A percentile compares a stretch with the other conserved stretches of the same genome.
Evolutionary conservation across 257 asterid species (phyloP).

Genomic region (Handroanthus guayacan): DNA sequence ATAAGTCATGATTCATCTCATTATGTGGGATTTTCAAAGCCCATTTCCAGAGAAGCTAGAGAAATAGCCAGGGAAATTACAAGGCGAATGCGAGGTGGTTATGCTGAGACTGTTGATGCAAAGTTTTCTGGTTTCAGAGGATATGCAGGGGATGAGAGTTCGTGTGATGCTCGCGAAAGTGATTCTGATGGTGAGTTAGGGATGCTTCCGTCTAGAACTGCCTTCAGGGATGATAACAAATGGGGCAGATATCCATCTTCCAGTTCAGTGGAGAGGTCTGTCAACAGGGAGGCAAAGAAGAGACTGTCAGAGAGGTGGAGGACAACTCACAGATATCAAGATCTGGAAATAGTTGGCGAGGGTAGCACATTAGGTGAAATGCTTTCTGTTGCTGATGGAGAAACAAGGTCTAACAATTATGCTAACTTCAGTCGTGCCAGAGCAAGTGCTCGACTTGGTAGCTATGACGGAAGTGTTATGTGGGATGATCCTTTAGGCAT

Average conservation of each 20-base stretch:
- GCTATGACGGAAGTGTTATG: conserved; percentile 38
- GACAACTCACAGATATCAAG: conserved; percentile 51
- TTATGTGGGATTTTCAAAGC: conserved; percentile 34
- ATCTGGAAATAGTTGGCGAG: conserved; percentile 49
- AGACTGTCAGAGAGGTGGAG: conserved; percentile 72
- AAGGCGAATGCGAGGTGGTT: conserved; percentile 48
- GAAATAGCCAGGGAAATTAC: conserved; percentile 58
- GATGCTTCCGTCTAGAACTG: conserved; percentile 45
- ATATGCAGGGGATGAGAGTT: conserved; percentile 66
- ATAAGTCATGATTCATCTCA: conserved; percentile 40
- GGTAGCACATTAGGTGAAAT: conserved; percentile 66
- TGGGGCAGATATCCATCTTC: conserved; percentile 43
- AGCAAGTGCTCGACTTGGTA: conserved; percentile 30
- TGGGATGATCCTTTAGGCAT: conserved; percentile 48
- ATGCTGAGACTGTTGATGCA: conserved; percentile 39
- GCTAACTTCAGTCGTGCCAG: conserved; percentile 34
- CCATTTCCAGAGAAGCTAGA: conserved; percentile 51
- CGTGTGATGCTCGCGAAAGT: conserved; percentile 58
- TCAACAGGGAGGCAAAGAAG: conserved; percentile 57
- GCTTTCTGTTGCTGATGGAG: conserved; percentile 57
- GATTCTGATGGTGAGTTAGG: conserved; percentile 57
- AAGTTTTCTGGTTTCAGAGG: conserved; percentile 47
- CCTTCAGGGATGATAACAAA: conserved; percentile 42
- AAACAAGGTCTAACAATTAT: conserved; percentile 35
- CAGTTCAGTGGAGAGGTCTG: conserved; percentile 46